Conservation (phyloP, 345 rosid genomes). For the Bruguiera sexangula region DNA sequence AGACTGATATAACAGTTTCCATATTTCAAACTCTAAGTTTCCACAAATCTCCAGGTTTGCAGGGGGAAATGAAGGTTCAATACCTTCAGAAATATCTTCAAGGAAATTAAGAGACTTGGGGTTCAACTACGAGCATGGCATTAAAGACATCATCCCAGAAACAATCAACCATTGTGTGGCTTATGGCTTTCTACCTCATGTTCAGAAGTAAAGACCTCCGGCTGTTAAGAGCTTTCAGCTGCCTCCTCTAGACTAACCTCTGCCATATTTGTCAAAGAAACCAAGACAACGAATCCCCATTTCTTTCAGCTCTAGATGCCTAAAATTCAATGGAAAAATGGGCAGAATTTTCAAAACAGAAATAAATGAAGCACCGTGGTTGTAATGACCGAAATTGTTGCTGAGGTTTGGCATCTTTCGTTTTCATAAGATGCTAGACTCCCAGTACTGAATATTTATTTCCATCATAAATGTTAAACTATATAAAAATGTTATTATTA, state of each 20-base stretch:
- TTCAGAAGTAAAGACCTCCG: constrained; percentile 1
- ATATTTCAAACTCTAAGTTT: not conserved
- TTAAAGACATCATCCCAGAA: constrained; percentile 50
- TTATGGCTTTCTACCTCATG: constrained; percentile 38
- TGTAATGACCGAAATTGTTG: constrained; percentile 4
- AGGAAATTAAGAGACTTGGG: constrained; percentile 63
- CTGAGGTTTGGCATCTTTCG: constrained; percentile 10
- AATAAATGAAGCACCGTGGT: constrained; percentile 18
- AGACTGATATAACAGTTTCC: not conserved
- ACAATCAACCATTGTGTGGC: constrained; percentile 40
- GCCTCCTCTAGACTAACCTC: constrained; percentile 3
- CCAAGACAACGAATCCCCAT: not conserved
- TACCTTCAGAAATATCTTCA: constrained; percentile 63
- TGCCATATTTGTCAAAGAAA: not conserved
- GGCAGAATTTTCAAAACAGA: constrained; percentile 6
- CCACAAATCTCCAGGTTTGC: constrained; percentile 27
- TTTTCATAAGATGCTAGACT: constrained; percentile 6
- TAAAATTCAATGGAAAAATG: not conserved
- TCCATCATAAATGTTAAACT: constrained; percentile 2
- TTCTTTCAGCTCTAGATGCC: not conserved
- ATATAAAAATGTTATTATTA: not conserved
- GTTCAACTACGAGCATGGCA: constrained; percentile 49
- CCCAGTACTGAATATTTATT: constrained; percentile 12
- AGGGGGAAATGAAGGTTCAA: constrained; percentile 22
- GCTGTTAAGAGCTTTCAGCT: not conserved